Conservation (phyloP, 2,329 filamentous ascomycete genomes). For the Talaromyces rugulosus region DNA sequence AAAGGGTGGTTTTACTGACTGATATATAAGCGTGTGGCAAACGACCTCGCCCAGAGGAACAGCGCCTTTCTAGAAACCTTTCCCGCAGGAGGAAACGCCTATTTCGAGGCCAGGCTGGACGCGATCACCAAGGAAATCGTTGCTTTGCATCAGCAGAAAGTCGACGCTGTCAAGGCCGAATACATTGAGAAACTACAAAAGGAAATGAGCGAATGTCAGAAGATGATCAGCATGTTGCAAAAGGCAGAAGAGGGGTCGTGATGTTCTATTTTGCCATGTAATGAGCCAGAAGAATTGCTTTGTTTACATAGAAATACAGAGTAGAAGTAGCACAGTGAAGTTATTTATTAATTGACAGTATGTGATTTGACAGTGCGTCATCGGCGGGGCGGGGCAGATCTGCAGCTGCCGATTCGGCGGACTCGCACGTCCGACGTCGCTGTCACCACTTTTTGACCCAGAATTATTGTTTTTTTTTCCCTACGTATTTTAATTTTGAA, state of each 20-base stretch:
- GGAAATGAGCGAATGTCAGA: slow-evolving; percentile 9
- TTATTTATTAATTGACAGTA: not conserved
- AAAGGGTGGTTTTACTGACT: not conserved
- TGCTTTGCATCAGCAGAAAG: slow-evolving; percentile 5
- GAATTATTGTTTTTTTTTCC: no score
- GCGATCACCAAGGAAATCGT: not conserved
- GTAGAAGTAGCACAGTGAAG: not conserved
- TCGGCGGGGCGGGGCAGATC: not conserved
- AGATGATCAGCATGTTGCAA: slow-evolving; percentile 8
- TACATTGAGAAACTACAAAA: slow-evolving; percentile 6
- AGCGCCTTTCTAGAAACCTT: not conserved
- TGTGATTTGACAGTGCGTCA: not conserved
- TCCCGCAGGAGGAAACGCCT: not conserved
- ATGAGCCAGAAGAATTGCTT: not conserved
- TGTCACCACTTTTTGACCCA: not conserved
- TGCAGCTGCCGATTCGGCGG: not conserved
- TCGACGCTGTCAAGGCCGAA: slow-evolving; percentile 5
- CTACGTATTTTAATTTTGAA: no score
- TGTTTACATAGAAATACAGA: no score
- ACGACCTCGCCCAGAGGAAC: not conserved
- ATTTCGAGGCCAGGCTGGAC: slow-evolving; percentile 1
- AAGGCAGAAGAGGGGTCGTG: not conserved
- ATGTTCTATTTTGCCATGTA: not conserved
- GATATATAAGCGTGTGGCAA: not conserved
- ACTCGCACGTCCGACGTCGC: slow-evolving; percentile 1